phyloP scores from a whole-genome alignment of 2,329 filamentous ascomycete species.

The Ophiostoma ips region DNA sequence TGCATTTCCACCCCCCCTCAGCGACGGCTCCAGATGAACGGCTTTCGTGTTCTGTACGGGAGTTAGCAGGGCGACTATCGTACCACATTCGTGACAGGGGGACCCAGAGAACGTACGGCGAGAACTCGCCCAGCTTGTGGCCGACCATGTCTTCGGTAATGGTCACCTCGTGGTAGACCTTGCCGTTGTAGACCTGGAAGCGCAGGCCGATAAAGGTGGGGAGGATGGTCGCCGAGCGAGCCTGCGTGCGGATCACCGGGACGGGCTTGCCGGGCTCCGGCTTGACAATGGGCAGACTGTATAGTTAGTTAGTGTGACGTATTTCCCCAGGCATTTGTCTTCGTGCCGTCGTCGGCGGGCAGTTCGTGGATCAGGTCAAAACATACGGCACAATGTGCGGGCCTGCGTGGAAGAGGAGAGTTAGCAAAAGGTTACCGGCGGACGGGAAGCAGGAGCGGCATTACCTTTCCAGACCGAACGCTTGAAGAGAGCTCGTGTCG shows the following conservation, averaged over 20 bases:
- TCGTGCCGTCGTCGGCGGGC: not conserved
- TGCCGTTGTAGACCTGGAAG: constrained; percentile 88
- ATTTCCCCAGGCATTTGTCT: not conserved
- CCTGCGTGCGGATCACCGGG: constrained; percentile 71
- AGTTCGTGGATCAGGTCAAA: not conserved
- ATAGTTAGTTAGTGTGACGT: not conserved
- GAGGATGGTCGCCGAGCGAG: constrained; percentile 75
- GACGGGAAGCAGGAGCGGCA: not conserved
- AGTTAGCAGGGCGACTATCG: not conserved
- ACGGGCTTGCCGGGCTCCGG: constrained; percentile 46
- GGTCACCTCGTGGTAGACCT: constrained; percentile 65
- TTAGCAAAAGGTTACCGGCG: constrained; percentile 12
- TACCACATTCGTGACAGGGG: too few relatives aligned
- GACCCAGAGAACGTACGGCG: constrained; percentile 48
- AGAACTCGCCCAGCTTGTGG: constrained; percentile 87
- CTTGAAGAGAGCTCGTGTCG: constrained; percentile 52
- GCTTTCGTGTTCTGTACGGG: constrained; percentile 38
- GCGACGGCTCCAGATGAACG: constrained; percentile 33
- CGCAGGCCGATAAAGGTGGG: constrained; percentile 82
- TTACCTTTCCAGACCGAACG: constrained; percentile 83
- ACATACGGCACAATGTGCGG: constrained; percentile 40
- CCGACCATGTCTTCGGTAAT: constrained; percentile 96
- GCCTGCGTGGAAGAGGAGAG: constrained; percentile 21
- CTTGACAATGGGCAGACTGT: constrained; percentile 49
- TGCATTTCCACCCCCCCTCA: not conserved